These are phyloP conservation scores for Coniochaeta pulveracea DNA, from an alignment of 2,329 filamentous ascomycete genomes.

Conservation along the genomic window DNA sequence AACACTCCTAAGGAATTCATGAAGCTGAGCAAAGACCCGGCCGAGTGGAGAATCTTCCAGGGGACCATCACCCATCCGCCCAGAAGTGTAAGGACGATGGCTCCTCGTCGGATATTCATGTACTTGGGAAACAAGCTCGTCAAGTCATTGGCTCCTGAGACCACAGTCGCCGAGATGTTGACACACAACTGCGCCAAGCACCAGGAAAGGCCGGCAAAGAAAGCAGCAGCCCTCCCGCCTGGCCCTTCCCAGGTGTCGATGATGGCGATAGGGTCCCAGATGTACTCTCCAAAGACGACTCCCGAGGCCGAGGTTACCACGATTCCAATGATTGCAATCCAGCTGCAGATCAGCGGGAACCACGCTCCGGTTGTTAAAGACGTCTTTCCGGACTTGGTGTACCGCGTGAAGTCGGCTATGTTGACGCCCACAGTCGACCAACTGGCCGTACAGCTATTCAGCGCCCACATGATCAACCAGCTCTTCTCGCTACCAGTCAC, in stretches of 20 bases:
- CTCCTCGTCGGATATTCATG: slow-evolving; percentile 43
- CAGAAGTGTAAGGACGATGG: slow-evolving; percentile 39
- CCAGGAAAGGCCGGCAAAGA: slow-evolving; percentile 27
- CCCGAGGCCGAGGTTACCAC: slow-evolving; percentile 38
- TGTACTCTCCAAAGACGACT: slow-evolving; percentile 23
- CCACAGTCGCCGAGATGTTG: slow-evolving; percentile 44
- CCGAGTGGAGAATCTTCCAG: slow-evolving; percentile 52
- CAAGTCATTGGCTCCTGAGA: slow-evolving; percentile 42
- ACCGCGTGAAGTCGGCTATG: slow-evolving; percentile 34
- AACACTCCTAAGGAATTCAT: slow-evolving; percentile 50
- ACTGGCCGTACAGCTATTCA: slow-evolving; percentile 9
- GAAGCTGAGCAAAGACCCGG: slow-evolving; percentile 47
- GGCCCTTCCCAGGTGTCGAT: slow-evolving; percentile 29
- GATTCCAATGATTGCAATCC: slow-evolving; percentile 36
- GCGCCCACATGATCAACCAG: slow-evolving; percentile 9
- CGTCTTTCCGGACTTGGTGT: slow-evolving; percentile 15
- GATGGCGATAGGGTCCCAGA: slow-evolving; percentile 36
- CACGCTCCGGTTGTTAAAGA: slow-evolving; percentile 15
- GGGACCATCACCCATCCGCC: slow-evolving; percentile 45
- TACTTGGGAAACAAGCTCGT: slow-evolving; percentile 10
- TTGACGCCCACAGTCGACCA: slow-evolving; percentile 22
- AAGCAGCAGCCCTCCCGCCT: slow-evolving; percentile 24
- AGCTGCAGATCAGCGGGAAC: slow-evolving; percentile 23
- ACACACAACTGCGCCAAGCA: slow-evolving; percentile 42
- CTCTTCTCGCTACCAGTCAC: slow-evolving; percentile 4